Evolutionary conservation across 345 rosid species (phyloP).

Genomic region (Moricandia moricandioides): DNA sequence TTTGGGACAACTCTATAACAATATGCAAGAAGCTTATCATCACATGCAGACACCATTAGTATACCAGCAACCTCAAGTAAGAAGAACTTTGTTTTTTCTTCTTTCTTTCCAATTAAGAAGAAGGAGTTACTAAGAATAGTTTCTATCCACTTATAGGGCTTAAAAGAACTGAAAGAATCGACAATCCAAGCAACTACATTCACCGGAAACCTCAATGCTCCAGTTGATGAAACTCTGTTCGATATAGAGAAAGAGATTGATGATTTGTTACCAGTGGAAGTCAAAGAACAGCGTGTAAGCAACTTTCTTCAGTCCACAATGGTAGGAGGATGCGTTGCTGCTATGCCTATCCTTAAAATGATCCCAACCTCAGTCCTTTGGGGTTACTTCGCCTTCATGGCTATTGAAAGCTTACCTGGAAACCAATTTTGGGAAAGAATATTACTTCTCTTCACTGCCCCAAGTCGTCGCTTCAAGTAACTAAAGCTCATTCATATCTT

Average conservation of each 20-base stretch:
- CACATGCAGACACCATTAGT: slow-evolving; percentile 90
- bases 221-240: slow-evolving; percentile 78
- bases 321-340: slow-evolving; percentile 88
- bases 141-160: slow-evolving; percentile 48
- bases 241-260: slow-evolving; percentile 86
- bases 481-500: slow-evolving; percentile 24
- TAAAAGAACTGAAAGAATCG: slow-evolving; percentile 84
- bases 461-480: slow-evolving; percentile 86
- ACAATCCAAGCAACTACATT: slow-evolving; percentile 74
- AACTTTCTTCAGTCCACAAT: slow-evolving; percentile 85
- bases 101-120: background rate
- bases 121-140: background rate
- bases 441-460: slow-evolving; percentile 84
- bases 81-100: slow-evolving; percentile 9
- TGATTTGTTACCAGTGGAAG: slow-evolving; percentile 82
- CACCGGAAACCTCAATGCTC: slow-evolving; percentile 73
- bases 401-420: slow-evolving; percentile 93
- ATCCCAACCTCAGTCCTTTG: slow-evolving; percentile 95
- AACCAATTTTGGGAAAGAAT: slow-evolving; percentile 98
- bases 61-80: slow-evolving; percentile 55
- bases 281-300: slow-evolving; percentile 92
- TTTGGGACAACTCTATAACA: slow-evolving; percentile 73
- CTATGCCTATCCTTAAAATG: slow-evolving; percentile 88
- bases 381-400: slow-evolving; percentile 99
- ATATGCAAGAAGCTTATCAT: slow-evolving; percentile 76